Base-by-base conservation (phyloP, 257 asterid species). In the Salvia rosmarinus region DNA sequence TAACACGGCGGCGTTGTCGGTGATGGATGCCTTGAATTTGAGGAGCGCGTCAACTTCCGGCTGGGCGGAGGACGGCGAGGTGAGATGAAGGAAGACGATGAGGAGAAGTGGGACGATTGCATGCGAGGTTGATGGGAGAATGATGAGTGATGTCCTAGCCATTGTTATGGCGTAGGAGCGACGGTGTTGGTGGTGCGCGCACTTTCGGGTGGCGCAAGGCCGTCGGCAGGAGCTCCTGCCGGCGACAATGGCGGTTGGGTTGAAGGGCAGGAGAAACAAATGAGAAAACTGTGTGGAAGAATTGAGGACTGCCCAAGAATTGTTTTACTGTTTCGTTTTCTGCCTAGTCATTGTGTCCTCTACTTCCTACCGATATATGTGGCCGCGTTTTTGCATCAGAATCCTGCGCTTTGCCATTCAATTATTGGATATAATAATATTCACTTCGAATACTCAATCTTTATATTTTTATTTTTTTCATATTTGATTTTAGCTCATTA, bases 21-120 rank as follows among this genome's bases (percentile, higher is more conserved):
- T n/a, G 54, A 89, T 79, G 72, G 93, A 75, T 1, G 52, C 71
- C 74, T 77, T 84, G 75, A 89, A 83, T 25, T 58, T 50, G 75
- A 83, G 58, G 19, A 89, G 84, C 17, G 70, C 63, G 0, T 83
- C 83, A 10, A 77, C 44, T 0, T 85, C 91, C 2, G 83, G 43
- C 39, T 74, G 28, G 35, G 67, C 43, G 10, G 58, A 54, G 56
- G 63, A 14, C 11, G 39, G 4, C 11, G 76, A 3, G 19, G 30
- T 3, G 54, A 55, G 39, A 35, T 49, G 72, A 30, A 78, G 16
- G 71, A 77, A 2, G 58, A 66, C 3, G 68, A 13, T 0, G 21
- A 77, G 17, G 7, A 76, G 9, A 14, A 72, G 43, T 32, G 57
- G 17, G 25, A 39, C 11, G 44, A 65, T 5, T 3, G 25, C 62